Conservation (phyloP, 2,329 filamentous ascomycete genomes). For the Cladophialophora psammophila region DNA sequence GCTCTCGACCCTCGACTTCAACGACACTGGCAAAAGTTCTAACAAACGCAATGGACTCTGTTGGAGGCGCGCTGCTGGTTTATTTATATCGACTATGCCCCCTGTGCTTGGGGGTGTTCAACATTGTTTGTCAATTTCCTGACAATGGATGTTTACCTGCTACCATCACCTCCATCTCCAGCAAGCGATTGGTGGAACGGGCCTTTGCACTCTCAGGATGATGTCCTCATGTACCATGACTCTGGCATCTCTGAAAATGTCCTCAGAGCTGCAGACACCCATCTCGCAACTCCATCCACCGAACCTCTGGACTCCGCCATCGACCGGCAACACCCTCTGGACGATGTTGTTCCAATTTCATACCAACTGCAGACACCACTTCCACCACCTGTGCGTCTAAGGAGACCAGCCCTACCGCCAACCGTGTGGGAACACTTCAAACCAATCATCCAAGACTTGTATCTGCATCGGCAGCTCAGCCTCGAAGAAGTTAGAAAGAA, state of each 20-base stretch:
- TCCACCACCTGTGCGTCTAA: background rate
- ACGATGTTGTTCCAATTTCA: background rate
- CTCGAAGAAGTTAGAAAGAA: constrained; percentile 6
- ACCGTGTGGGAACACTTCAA: constrained; percentile 2
- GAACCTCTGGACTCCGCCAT: background rate
- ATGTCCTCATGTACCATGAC: background rate
- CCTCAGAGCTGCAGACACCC: background rate
- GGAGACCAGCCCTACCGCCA: background rate
- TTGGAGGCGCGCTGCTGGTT: background rate
- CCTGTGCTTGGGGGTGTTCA: background rate
- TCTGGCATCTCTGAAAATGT: background rate
- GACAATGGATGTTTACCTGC: background rate
- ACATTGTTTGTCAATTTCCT: background rate
- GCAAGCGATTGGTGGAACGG: background rate
- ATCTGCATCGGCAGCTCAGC: constrained; percentile 7
- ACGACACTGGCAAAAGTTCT: background rate
- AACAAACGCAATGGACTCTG: background rate
- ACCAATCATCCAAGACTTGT: constrained; percentile 11
- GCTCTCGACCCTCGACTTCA: too few species aligned
- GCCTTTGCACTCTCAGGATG: background rate
- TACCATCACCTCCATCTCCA: background rate
- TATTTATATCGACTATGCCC: background rate
- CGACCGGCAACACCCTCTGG: background rate
- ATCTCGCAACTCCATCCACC: background rate
- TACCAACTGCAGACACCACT: background rate